Evolutionary conservation across 1,284 basidiomycete genomes (phyloP), one percentile per base, ranked within the genome.

Genomic region (Pseudozyma sp.): DNA sequence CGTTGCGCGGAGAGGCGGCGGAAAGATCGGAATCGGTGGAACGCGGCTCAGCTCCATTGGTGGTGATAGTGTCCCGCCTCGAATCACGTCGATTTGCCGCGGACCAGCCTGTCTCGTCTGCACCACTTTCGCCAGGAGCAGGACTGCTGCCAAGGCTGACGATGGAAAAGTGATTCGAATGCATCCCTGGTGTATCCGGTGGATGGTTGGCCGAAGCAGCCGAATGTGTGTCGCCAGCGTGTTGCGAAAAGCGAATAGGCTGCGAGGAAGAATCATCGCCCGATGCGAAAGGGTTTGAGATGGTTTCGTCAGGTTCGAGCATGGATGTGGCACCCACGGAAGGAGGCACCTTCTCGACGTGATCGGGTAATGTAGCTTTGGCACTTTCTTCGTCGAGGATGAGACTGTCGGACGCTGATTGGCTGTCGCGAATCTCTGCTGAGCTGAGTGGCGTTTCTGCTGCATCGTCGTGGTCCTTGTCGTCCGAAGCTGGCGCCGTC

Each of bases 241-340:
- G 18, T 38, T 60, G 57, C 35, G 67, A 65, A 43, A 57, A 70
- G 10, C 56, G 56, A 19, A 65, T 50, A 14, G 61, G 68, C 40
- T 59, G 51, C 14, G 65, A 50, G 1, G 55, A 9, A 12, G 53
- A 14, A 13, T 64, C 64, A 16, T 57, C 65, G n/a, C 11, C 43
- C 12, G 69, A 59, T 6, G 76, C 68, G 35, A 83, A 83, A 0
- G 81, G 81, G 44, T 83, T 83, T 19, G 71, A 65, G 43, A 83
- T 82, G 21, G 78, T 77, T 31, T 74, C 69, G 21, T 77, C 70
- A 10, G 81, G 81, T 16, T 83, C 80, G 31, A 82, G 59, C 53
- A 83, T 52, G 2, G 80, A 82, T 8, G 70, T 69, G 3, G 81
- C 81, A 16, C 80, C 81, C 13, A 81, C 63, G 2, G 80, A 82